Evolutionary conservation across 23 red algal genomes (phyloP).

Genomic region (Porphyridium purpureum): DNA sequence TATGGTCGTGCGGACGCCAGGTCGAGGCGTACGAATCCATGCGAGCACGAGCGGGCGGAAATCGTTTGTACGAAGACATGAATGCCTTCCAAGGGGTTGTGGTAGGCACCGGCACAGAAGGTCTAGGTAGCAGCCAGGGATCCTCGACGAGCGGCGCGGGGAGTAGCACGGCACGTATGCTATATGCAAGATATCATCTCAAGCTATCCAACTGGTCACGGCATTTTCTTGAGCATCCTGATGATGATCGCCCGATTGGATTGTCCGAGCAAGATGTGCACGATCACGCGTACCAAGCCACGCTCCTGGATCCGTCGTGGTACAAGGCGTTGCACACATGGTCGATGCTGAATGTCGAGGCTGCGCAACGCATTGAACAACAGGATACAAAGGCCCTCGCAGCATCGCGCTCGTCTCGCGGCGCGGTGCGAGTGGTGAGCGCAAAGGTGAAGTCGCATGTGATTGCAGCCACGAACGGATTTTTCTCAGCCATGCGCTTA

Average conservation of each 20-base stretch:
- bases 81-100: too few relatives aligned
- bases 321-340: slow-evolving; percentile 72
- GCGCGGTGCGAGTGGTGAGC: too few relatives aligned
- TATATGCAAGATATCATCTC: neutral
- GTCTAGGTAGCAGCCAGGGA: too few relatives aligned
- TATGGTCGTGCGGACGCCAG: slow-evolving; percentile 7
- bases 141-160: too few relatives aligned
- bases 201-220: slow-evolving; percentile 6
- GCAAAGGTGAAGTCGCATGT: slow-evolving; percentile 2
- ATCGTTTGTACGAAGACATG: too few relatives aligned
- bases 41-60: neutral
- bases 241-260: neutral
- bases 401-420: neutral
- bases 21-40: slow-evolving; percentile 12
- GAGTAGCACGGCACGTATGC: neutral
- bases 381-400: neutral
- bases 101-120: neutral
- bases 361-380: too few relatives aligned
- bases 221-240: slow-evolving; percentile 1
- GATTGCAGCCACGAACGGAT: slow-evolving; percentile 42
- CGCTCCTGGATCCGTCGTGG: slow-evolving; percentile 37
- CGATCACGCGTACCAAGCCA: slow-evolving; percentile 43
- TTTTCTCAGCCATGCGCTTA: slow-evolving; percentile 71
- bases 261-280: slow-evolving; percentile 32
- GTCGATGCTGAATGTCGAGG: slow-evolving; percentile 20